Evolutionary conservation across 2,329 filamentous ascomycete genomes (phyloP).

Genomic region (Chrysoporthe austroafricana): DNA sequence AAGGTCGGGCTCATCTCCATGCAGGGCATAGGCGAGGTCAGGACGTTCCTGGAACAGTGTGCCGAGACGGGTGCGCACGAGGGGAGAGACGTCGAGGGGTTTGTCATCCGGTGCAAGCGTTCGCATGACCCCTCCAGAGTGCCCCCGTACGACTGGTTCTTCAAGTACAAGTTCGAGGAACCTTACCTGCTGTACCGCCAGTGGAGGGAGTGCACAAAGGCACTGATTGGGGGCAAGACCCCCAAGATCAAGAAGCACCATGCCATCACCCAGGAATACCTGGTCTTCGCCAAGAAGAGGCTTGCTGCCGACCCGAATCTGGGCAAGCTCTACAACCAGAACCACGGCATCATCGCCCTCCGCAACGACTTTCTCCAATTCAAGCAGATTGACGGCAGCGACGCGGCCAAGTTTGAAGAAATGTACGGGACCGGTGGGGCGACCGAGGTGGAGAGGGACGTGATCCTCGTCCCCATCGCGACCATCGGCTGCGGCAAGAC

Average conservation of each 20-base stretch:
- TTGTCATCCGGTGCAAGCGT: conserved; percentile 89
- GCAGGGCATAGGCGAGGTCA: conserved; percentile 74
- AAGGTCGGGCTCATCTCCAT: conserved; percentile 82
- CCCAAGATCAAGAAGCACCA: conserved; percentile 85
- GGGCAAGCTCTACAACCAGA: conserved; percentile 74
- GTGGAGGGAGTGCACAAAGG: conserved; percentile 96
- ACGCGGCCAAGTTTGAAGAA: conserved; percentile 79
- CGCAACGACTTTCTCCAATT: conserved; percentile 84
- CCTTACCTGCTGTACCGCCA: conserved; percentile 98
- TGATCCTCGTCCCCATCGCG: conserved; percentile 87
- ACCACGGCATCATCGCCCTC: conserved; percentile 93
- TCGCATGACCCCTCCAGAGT: conserved; percentile 51
- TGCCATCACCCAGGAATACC: conserved; percentile 88
- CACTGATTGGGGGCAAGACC: conserved; percentile 74
- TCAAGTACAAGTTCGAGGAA: conserved; percentile 99
- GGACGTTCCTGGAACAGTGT: conserved; percentile 78
- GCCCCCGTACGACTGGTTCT: conserved; percentile 92
- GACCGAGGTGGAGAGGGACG: conserved; percentile 63
- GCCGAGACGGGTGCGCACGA: conserved; percentile 89
- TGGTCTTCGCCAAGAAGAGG: conserved; percentile 76
- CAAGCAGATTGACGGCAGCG: conserved; percentile 83
- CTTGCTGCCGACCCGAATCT: conserved; percentile 71
- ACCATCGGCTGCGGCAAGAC: conserved; percentile 98
- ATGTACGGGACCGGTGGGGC: conserved; percentile 54
- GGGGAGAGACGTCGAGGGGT: conserved; percentile 93